These are phyloP conservation scores for Agrocybe chaxingu DNA, from an alignment of 768 basidiomycete genomes.

Conservation along the genomic window DNA sequence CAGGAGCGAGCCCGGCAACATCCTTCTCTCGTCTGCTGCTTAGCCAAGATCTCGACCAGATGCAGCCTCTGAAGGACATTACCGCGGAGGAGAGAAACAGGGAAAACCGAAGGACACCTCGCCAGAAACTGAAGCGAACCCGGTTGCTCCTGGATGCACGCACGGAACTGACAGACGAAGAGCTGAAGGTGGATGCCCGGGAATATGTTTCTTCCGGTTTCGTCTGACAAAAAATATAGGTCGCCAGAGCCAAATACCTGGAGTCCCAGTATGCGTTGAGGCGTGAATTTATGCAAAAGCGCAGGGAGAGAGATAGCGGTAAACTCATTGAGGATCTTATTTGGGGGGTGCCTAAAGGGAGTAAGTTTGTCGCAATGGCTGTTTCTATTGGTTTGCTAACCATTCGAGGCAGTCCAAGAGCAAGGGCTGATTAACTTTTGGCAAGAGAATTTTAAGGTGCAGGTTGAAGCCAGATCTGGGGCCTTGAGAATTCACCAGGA, in stretches of 20 bases:
- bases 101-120: conserved; percentile 13
- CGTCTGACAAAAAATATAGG: conserved; percentile 27
- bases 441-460: conserved; percentile 67
- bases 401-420: conserved; percentile 49
- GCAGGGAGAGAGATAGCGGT: conserved; percentile 50
- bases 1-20: conserved; percentile 21
- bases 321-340: conserved; percentile 60
- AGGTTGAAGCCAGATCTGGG: conserved; percentile 61
- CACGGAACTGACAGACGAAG: conserved; percentile 80
- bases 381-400: neutral
- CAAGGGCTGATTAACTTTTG: conserved; percentile 71
- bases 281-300: conserved; percentile 49
- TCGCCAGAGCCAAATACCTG: conserved; percentile 64
- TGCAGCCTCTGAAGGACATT: conserved; percentile 26
- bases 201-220: neutral
- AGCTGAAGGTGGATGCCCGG: conserved; percentile 55
- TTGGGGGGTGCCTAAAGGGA: conserved; percentile 60
- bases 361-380: conserved; percentile 36
- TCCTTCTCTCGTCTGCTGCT: conserved; percentile 39
- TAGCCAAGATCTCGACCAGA: conserved; percentile 34
- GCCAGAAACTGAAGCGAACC: conserved; percentile 43
- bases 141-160: conserved; percentile 65
- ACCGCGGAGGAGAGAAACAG: conserved; percentile 20
- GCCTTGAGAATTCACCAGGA: conserved; percentile 32
- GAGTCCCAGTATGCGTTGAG: conserved; percentile 55